These are phyloP conservation scores for Parietaria judaica DNA, from an alignment of 306 rosid species.

Conservation along the genomic window DNA sequence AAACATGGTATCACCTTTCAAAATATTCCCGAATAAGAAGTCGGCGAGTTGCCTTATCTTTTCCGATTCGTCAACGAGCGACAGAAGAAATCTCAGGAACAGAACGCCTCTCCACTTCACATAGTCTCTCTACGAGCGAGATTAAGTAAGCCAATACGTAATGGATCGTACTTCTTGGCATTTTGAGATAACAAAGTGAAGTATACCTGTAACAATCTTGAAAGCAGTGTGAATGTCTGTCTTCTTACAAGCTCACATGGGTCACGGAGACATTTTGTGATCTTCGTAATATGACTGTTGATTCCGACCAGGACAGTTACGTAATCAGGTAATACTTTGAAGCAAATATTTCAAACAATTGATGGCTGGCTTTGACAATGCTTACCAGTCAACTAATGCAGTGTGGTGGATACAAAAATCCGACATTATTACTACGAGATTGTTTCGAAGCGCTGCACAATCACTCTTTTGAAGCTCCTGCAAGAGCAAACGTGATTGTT, in stretches of 20 bases:
- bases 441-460: constrained; percentile 82
- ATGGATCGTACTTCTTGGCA: not conserved
- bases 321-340: constrained; percentile 11
- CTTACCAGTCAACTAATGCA: constrained; percentile 97
- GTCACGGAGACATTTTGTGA: constrained; percentile 79
- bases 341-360: not conserved
- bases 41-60: constrained; percentile 68
- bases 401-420: constrained; percentile 93
- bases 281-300: constrained; percentile 77
- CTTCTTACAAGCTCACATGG: constrained; percentile 96
- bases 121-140: constrained; percentile 63
- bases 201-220: constrained; percentile 82
- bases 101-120: constrained; percentile 99
- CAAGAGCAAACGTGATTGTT: not conserved
- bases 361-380: not conserved
- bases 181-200: too few relatives aligned
- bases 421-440: constrained; percentile 75
- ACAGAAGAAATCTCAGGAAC: constrained; percentile 85
- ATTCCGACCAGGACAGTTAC: constrained; percentile 33
- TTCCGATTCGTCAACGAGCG: constrained; percentile 93
- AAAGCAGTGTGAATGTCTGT: constrained; percentile 83
- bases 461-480: constrained; percentile 85
- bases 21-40: constrained; percentile 75
- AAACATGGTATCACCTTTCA: constrained; percentile 53
- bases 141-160: constrained; percentile 7